Evolutionary conservation across 1,139 yeast species (phyloP), one percentile per base, ranked within the genome.

Genomic region (Candida frijolesensis): DNA sequence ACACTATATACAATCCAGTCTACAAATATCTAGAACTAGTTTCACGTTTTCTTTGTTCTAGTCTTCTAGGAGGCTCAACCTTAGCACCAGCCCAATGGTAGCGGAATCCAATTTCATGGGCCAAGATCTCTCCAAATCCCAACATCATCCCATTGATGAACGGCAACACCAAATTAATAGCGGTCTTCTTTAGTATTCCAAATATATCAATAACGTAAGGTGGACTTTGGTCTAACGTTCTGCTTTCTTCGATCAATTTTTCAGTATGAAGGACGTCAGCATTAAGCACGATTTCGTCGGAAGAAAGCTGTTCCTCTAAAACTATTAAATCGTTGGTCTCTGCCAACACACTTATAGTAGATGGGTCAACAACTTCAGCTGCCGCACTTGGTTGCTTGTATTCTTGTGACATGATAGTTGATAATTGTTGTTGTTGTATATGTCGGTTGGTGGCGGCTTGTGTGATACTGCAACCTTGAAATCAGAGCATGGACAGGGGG

Each of bases 81-180:
- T 78, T 75, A 11, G 96, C 95, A 3, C 94, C 92, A 8, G 78
- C 64, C 90, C 95, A 89, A 44, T 88, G 84, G 72, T 83, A 87
- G 50, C 79, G 77, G 74, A 88, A 88, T 9, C 97, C 96, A 45
- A 92, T 72, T 64, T 94, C 98, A 65, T 92, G 97, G 14, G 98
- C 99, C 57, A 89, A 75, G 22, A 94, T 86, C 71, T 94, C 99
- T 1, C 99, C 99, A 67, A 92, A 90, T 0, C 99, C 99, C 54
- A 94, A 79, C 96, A 92, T 92, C 72, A 94, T 76, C 10, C 99
- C 99, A 64, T 94, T 94, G 55, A 94, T 75, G 62, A 94, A 91
- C 2, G 99, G 99, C 46, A 94, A 72, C 4, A 91, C 67, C 59
- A 92, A 70, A 60, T 94, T 92, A 56, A 94, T 84, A 2, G 91